Percentiles rank a stretch among this genome's conserved stretches.
These are phyloP conservation scores for Phialemoniopsis sp. DNA, from an alignment of 2,329 filamentous ascomycete genomes.

Conservation along the genomic window DNA sequence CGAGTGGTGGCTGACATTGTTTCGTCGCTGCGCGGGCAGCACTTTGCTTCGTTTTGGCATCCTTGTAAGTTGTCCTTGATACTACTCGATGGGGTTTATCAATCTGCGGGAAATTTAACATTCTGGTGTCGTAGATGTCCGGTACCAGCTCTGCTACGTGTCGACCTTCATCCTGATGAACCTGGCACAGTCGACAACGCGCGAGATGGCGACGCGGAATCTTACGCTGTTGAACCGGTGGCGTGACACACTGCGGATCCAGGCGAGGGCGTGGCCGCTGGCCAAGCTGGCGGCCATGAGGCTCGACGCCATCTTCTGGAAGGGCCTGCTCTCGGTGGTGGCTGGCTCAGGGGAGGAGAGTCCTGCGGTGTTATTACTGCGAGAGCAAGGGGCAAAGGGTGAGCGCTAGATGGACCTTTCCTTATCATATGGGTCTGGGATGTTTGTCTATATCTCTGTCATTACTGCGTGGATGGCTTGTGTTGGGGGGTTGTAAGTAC, in stretches of 20 bases:
- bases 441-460: too few species aligned
- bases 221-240: conserved; percentile 13
- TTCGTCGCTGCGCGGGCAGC: conserved; percentile 11
- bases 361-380: conserved; percentile 11
- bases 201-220: conserved; percentile 10
- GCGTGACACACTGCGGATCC: conserved; percentile 15
- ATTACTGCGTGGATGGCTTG: too few species aligned
- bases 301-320: conserved; percentile 17
- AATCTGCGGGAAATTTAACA: too few species aligned
- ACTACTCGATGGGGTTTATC: too few species aligned
- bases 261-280: conserved; percentile 16
- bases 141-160: conserved; percentile 18
- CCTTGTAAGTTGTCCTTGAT: conserved; percentile 13
- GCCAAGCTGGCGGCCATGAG: conserved; percentile 16
- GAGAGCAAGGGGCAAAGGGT: neutral
- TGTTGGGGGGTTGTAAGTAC: too few species aligned
- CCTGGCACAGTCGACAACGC: conserved; percentile 14
- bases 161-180: conserved; percentile 16
- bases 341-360: conserved; percentile 13
- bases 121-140: conserved; percentile 9
- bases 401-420: neutral
- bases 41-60: conserved; percentile 18
- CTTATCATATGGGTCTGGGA: too few species aligned
- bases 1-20: conserved; percentile 15
- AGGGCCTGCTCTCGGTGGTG: conserved; percentile 12